Evolutionary conservation across 2,329 filamentous ascomycete species (phyloP), one percentile per base, ranked within the genome.

Genomic region (Exophiala xenobiotica): DNA sequence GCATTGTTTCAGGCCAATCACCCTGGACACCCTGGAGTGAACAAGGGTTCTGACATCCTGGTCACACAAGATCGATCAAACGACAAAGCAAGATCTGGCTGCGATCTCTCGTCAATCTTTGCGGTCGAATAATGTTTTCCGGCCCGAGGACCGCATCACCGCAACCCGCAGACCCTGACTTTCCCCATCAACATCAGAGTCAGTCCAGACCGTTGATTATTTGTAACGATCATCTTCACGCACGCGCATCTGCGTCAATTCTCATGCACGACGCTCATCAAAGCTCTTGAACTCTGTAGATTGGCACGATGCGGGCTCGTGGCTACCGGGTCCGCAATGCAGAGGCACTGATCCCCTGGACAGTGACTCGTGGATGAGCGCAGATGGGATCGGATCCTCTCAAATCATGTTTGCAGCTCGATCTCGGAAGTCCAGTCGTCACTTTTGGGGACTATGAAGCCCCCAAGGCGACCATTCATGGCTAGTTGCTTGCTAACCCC

Each of bases 61-160:
- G 31, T 35, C 31, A 35, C 31, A 35, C 31, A 35, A 14, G 31
- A 35, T 35, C 31, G 31, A 35, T 35, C 31, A 12, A 4, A 35
- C 38, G 19, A 6, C 38, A 20, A 23, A 14, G 38, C 38, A 40
- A 40, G 38, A 40, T 40, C 38, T 40, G 38, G 14, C 38, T 24
- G 37, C 38, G 38, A 40, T 40, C 38, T n/a, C n/a, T 40, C 38
- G 38, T 40, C 38, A 22, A 40, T 40, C 38, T 22, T 40, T 40
- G 38, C 19, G 11, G n/a, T 22, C 38, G 38, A 40, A 40, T 11
- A 40, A 24, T 22, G 9, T 20, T 40, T 33, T 40, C 38, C 38
- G 38, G 20, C 20, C 38, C 22, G 38, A 22, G 19, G n/a, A 20
- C 19, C 2, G 22, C 20, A 6, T 22, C 14, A n/a, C 3, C 20